Evolutionary conservation across 1,284 basidiomycete species (phyloP).

Genomic region (Papiliotrema nemorosa): DNA sequence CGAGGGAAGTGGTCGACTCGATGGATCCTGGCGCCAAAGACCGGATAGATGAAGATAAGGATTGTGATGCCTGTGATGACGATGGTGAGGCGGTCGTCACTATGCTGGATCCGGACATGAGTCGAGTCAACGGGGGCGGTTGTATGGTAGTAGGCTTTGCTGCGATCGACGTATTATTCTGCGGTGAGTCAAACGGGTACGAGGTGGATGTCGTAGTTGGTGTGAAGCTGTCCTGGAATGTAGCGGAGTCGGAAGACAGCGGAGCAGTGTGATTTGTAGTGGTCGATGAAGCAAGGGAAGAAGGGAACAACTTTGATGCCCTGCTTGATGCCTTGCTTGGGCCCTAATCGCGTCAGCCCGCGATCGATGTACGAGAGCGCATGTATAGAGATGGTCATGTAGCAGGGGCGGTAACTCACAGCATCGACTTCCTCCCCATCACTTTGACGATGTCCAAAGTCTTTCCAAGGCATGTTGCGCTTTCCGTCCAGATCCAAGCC

Average conservation of each 20-base stretch:
- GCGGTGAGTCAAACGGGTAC: conserved; percentile 35
- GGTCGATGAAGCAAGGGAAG: conserved; percentile 29
- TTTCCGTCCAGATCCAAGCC: conserved; percentile 13
- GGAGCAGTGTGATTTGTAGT: conserved; percentile 13
- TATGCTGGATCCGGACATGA: conserved; percentile 14
- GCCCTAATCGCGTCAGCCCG: conserved; percentile 8
- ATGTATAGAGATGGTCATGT: not conserved
- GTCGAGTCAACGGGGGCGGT: conserved; percentile 16
- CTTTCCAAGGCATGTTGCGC: conserved; percentile 20
- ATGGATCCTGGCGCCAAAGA: not conserved
- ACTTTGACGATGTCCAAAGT: conserved; percentile 10
- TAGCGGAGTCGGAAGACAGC: conserved; percentile 26
- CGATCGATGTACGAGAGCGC: too few relatives aligned
- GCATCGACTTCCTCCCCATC: conserved; percentile 20
- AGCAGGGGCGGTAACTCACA: conserved; percentile 4
- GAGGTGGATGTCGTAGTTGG: conserved; percentile 20
- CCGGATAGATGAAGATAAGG: not conserved
- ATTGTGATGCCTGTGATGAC: conserved; percentile 5
- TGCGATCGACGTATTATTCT: not conserved
- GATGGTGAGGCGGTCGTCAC: conserved; percentile 4
- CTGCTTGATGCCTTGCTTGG: conserved; percentile 14
- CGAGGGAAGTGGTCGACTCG: not conserved
- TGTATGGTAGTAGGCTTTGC: conserved; percentile 5
- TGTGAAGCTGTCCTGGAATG: conserved; percentile 35
- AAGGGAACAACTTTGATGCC: conserved; percentile 26